Percentiles rank a stretch among this genome's conserved stretches.
These are phyloP conservation scores for Hymenoscyphus infarciens DNA, from an alignment of 2,329 filamentous ascomycete species.

Conservation along the genomic window DNA sequence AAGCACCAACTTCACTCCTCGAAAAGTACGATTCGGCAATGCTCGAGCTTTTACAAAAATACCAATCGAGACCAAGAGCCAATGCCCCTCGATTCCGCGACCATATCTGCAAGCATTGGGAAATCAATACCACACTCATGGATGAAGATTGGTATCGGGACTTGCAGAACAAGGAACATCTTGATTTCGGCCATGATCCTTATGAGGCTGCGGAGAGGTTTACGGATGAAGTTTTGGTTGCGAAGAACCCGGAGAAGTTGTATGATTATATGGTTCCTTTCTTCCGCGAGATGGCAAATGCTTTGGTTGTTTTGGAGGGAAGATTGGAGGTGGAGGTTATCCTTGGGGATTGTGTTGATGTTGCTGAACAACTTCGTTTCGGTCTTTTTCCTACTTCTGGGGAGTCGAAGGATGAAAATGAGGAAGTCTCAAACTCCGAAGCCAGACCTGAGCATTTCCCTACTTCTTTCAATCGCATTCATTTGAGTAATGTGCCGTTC, in stretches of 20 bases:
- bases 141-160: constrained; percentile 12
- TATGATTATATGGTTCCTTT: constrained; percentile 21
- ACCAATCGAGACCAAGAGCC: constrained; percentile 1
- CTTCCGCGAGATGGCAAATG: constrained; percentile 14
- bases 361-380: constrained; percentile 21
- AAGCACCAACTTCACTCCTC: constrained; percentile 11
- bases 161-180: background rate
- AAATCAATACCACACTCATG: constrained; percentile 14
- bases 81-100: constrained; percentile 10
- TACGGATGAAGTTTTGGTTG: background rate
- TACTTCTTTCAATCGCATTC: constrained; percentile 15
- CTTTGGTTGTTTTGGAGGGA: constrained; percentile 15
- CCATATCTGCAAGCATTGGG: constrained; percentile 12
- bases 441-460: constrained; percentile 15
- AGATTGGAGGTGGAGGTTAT: constrained; percentile 19
- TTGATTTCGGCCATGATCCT: constrained; percentile 14
- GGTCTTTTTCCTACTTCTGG: constrained; percentile 6
- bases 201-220: constrained; percentile 10
- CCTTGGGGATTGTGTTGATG: constrained; percentile 18
- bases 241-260: constrained; percentile 7
- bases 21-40: constrained; percentile 11
- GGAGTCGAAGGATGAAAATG: background rate
- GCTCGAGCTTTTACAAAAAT: constrained; percentile 13
- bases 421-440: background rate
- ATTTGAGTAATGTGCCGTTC: constrained; percentile 24